Evolutionary conservation across 306 rosid species (phyloP), one percentile per base, ranked within the genome.

Genomic region (Calophaca sinica): DNA sequence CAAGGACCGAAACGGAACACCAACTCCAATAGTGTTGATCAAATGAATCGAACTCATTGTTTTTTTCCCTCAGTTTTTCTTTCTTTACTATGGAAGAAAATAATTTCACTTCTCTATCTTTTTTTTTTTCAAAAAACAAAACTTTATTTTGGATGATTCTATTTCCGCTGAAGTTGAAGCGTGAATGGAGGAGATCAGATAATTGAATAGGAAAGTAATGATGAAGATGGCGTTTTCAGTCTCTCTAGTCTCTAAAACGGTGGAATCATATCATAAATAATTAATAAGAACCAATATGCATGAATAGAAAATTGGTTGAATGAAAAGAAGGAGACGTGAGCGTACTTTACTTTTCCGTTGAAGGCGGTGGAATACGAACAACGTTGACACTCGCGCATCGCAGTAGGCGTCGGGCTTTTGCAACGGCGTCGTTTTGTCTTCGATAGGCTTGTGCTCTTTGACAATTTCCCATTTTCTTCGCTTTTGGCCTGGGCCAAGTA

Each of bases 41-140:
- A 70, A 81, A 73, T 76, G 50, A 76, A 88, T 81, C 75, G 89
- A 85, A 78, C 58, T 82, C 92, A 88, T 85, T 45, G 12, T 49
- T 44, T 29, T 5, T 32, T n/a, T n/a, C n/a, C n/a, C n/a, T n/a
- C n/a, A n/a, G n/a, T n/a, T n/a, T 45, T 38, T 4, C 9, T 9
- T 57, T 7, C 0, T 13, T 7, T n/a, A 5, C 46, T 77, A 9
- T 33, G 7, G 13, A 5, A 35, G 9, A 49, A 31, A 42, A 62
- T 1, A 45, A 58, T 32, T 9, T 49, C 38, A 7, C 8, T 41
- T 42, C 48, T 41, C 9, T 33, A 5, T 29, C 2, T 6, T 52
- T 3, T 14, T 15, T 15, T 9, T 20, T 0, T 38, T 57, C 1
- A 14, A 9, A 2, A 55, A 9, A 4, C 9, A 38, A 64, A 26